Evolutionary conservation across 352 stramenopile genomes (phyloP), one percentile per base, ranked within the genome.

Genomic region (Pythium periplocum): DNA sequence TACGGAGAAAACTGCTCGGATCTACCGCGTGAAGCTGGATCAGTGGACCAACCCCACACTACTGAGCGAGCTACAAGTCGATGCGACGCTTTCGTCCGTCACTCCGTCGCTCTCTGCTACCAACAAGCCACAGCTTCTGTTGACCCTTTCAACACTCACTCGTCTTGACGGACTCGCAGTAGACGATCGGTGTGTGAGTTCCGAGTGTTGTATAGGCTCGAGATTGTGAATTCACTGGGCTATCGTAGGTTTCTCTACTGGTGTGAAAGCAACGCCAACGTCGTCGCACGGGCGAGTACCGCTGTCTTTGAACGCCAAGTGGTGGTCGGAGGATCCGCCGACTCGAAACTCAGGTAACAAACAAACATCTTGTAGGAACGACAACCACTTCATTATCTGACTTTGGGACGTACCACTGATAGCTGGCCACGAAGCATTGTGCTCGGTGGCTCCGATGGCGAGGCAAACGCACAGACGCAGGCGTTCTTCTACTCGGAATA

Each of bases 1-100:
- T n/a, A 82, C 80, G 0, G 77, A 88, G 61, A 88, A 87, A 44
- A 90, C 77, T 8, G 78, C 75, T 2, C 67, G 78, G 1, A 73
- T 87, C 50, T 84, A 74, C 49, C 48, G 71, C 34, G 36, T 47
- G 11, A 26, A 17, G 17, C 53, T 46, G 31, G 31, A 30, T 53
- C 38, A 51, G 17, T 26, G 17, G 17, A 26, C 17, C 17, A 26
- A 26, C 17, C 17, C 17, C 17, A 26, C 17, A 26, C 17, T 26
- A 26, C 17, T 26, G 17, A 26, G 17, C 51, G 41, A 48, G 50
- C 9, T 45, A 12, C 26, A 36, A 36, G 26, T 17, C 36, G 9
- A 26, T 36, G 17, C 45, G 7, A 41, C 17, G 10, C 32, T 41
- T 45, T 42, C 7, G 8, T 9, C 42, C 34, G 7, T 26, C 17